These are phyloP conservation scores for Ogataea saltuana DNA, from an alignment of 805 yeast genomes.

Conservation along the genomic window DNA sequence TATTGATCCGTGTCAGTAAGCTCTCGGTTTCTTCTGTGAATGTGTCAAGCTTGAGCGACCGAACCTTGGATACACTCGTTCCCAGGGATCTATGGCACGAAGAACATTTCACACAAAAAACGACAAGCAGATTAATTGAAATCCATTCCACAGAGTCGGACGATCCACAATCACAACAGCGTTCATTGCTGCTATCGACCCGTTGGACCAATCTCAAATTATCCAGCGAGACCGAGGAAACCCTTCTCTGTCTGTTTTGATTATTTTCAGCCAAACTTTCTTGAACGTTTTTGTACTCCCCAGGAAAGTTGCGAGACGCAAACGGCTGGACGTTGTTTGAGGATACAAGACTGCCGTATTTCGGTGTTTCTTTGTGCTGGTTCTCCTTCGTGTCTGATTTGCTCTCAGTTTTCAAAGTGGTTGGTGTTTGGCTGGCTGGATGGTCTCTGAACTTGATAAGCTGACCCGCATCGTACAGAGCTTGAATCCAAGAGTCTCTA, in stretches of 20 bases:
- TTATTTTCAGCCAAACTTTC: too few species aligned
- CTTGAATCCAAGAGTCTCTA: constrained; percentile 64
- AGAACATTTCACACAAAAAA: constrained; percentile 82
- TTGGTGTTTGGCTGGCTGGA: not conserved
- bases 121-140: constrained; percentile 68
- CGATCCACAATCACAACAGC: constrained; percentile 81
- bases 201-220: constrained; percentile 41
- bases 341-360: not conserved
- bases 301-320: not conserved
- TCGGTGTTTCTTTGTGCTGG: not conserved
- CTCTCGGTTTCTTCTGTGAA: constrained; percentile 60
- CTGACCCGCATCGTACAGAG: constrained; percentile 56
- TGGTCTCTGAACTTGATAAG: constrained; percentile 27
- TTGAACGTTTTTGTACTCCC: not conserved
- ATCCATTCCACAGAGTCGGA: constrained; percentile 79
- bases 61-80: constrained; percentile 73
- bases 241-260: constrained; percentile 31
- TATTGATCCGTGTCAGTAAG: constrained; percentile 54
- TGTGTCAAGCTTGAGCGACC: constrained; percentile 76
- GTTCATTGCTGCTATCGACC: constrained; percentile 53
- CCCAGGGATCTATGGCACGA: constrained; percentile 89
- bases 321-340: not conserved
- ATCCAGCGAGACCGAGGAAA: constrained; percentile 37
- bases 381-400: not conserved
- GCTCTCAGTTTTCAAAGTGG: not conserved